A percentile compares a stretch with the other conserved stretches of the same genome.
Conservation (phyloP, 768 basidiomycete genomes). For the Tulasnella sp. region DNA sequence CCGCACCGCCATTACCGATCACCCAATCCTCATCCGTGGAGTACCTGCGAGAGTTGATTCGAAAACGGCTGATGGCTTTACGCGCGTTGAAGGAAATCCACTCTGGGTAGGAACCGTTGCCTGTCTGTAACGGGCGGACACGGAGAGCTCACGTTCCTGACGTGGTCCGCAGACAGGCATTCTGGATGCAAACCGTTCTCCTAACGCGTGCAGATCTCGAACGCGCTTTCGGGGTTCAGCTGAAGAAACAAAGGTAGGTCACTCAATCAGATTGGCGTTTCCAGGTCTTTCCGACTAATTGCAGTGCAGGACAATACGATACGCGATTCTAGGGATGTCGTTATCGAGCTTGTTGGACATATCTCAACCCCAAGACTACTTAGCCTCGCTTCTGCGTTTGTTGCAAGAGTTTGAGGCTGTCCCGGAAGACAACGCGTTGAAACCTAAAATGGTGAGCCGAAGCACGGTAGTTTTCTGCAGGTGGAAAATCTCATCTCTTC, state of each 20-base stretch:
- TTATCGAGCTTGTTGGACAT: conserved; percentile 79
- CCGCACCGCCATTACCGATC: conserved; percentile 21
- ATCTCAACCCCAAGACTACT: conserved; percentile 71
- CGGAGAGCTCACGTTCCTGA: conserved; percentile 20
- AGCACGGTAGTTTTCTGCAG: neutral
- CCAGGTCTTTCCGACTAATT: neutral
- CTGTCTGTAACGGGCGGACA: neutral
- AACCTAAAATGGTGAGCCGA: conserved; percentile 62
- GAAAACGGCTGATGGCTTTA: conserved; percentile 79
- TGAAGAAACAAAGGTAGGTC: conserved; percentile 73
- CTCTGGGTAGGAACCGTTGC: conserved; percentile 63
- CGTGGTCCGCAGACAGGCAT: conserved; percentile 54
- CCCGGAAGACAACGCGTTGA: conserved; percentile 63
- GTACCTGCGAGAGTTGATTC: conserved; percentile 70
- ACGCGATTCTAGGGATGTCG: conserved; percentile 82
- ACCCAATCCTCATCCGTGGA: conserved; percentile 45
- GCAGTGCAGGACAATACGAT: conserved; percentile 64
- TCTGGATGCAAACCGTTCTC: conserved; percentile 87
- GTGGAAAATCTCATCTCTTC: conserved; percentile 8
- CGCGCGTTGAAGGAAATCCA: conserved; percentile 82
- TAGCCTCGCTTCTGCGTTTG: conserved; percentile 67
- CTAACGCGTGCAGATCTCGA: conserved; percentile 72
- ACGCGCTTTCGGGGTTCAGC: conserved; percentile 64
- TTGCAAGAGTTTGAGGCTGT: conserved; percentile 74
- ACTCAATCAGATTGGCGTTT: neutral